Base-by-base conservation (phyloP, 1,284 basidiomycete species). In the Vanrija sp. region DNA sequence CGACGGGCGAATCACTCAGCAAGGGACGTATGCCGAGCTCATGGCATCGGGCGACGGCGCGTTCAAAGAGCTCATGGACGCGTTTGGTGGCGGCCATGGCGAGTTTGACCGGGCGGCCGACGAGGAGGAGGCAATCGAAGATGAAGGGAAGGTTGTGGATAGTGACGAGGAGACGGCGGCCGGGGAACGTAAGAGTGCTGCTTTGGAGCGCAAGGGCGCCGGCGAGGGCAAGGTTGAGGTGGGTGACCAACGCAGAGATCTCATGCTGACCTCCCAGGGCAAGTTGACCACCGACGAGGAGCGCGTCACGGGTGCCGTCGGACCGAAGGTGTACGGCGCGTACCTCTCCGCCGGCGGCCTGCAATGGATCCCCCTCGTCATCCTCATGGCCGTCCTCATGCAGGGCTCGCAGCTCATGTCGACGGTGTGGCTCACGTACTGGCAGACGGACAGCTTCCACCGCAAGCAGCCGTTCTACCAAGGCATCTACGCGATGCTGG, bases 401-500 rank as follows among this genome's bases (percentile, higher is more conserved):
- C 52, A 57, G 23, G 61, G 47, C 6, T 61, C 21, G 21, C 29
- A 34, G 59, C 55, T 43, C 57, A 63, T 61, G 38, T 26, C 43
- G 40, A 57, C 34, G 2, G 34, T 34, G 34, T 34, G 34, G 34
- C 34, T 34, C 34, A 34, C 34, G 34, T 87, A 85, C 83, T 88
- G 86, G 86, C 81, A 88, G 69, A 78, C 78, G 43, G 80, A 86
- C 51, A 21, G 55, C 25, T 65, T 58, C 47, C 46, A 46, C 43
- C 43, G 53, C 44, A 18, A 57, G 23, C 62, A 54, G 45, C 82
- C 81, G 2, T 83, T 86, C 65, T 89, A 89, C 71, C 85, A 88
- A 71, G 82, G 80, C 10, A 72, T 89, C 21, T 91, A 90, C 65
- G 86, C 84, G 2, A 78, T 78, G 43, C 76, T 90, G 2, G 87